Conservation (phyloP, 1,284 basidiomycete genomes). For the Takashimella koratensis region DNA sequence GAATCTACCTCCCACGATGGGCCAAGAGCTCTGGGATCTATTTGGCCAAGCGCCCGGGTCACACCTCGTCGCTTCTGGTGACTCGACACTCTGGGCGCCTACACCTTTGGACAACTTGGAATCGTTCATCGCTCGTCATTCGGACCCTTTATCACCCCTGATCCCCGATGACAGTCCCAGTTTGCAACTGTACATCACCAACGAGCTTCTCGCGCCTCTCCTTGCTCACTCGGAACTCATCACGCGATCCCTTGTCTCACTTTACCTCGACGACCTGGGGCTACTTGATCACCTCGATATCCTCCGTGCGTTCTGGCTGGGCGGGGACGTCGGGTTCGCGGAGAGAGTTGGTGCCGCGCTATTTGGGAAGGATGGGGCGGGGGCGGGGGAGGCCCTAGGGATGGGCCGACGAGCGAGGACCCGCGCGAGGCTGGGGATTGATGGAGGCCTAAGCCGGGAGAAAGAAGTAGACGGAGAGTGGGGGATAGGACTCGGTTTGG, state of each 20-base stretch:
- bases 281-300: conserved; percentile 44
- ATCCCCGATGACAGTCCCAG: conserved; percentile 31
- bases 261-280: conserved; percentile 40
- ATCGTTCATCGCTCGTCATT: conserved; percentile 28
- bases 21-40: conserved; percentile 22
- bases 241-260: conserved; percentile 38
- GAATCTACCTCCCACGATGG: background rate
- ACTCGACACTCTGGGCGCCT: conserved; percentile 22
- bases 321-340: conserved; percentile 36
- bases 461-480: conserved; percentile 25
- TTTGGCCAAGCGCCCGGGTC: conserved; percentile 27
- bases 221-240: conserved; percentile 33
- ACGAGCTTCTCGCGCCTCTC: conserved; percentile 35
- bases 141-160: conserved; percentile 18
- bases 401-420: conserved; percentile 33
- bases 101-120: conserved; percentile 27
- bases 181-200: conserved; percentile 33
- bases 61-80: conserved; percentile 9
- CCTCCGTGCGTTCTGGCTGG: conserved; percentile 40
- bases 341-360: conserved; percentile 34
- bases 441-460: background rate
- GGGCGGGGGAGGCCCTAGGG: conserved; percentile 6
- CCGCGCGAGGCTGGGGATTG: background rate
- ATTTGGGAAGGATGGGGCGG: conserved; percentile 16
- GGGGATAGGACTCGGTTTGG: conserved; percentile 65